Base-by-base conservation (phyloP, 2,329 filamentous ascomycete genomes). In the Clonostachys sp. region DNA sequence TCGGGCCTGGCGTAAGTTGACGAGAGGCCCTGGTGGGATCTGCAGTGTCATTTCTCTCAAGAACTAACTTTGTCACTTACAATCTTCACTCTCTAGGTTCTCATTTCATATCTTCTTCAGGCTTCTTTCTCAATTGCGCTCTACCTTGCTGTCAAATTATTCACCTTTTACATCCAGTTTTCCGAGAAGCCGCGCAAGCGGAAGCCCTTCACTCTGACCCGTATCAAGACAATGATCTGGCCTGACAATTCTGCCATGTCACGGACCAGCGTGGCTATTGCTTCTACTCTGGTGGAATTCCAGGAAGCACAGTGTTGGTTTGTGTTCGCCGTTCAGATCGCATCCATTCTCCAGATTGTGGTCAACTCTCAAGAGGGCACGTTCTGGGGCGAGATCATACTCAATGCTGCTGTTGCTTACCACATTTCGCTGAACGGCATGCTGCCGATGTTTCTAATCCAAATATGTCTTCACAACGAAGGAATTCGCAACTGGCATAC, bases 401-500 rank as follows among this genome's bases (percentile, higher is more conserved):
- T 67, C 45, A 68, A 68, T 45, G 64, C 59, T 33, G 64, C 64
- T 14, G 58, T 67, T 33, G 65, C 64, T 5, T 68, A 61, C 38
- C 65, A 68, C 45, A 57, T 68, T 41, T 64, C 60, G 16, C 63
- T 64, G 38, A 68, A 67, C 45, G 65, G 65, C 5, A 55, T 68
- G 5, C 48, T 68, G 20, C 62, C 65, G 44, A 68, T 68, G 60
- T 63, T 68, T 30, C 56, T 68, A 1, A 53, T 67, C 6, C 65
- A 68, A 53, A 52, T 68, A 6, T 66, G 63, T 47, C 56, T 68
- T 34, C 65, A 68, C 47, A 61, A 66, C 42, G 65, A 68, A 42
- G 65, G 65, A 13, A 68, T 68, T 36, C 62, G 64, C 33, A 68
- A 67, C 46, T 68, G 65, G 65, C 65, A 68, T 39, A 68, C 65